phyloP scores from a whole-genome alignment of 805 yeast species.

The Suhomyces sp. region DNA sequence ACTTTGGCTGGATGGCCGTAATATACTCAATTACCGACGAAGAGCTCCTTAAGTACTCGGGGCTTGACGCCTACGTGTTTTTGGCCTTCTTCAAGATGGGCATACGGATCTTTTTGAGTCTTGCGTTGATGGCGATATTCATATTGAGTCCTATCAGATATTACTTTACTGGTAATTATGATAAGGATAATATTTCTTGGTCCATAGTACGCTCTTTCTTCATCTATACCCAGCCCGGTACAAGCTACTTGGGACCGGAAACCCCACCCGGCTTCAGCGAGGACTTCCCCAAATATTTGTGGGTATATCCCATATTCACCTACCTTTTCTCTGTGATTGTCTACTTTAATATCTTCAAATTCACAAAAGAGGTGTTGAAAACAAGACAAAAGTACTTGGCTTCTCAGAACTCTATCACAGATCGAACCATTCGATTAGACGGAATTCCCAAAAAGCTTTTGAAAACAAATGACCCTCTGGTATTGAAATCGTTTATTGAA shows the following conservation, averaged over 20 bases:
- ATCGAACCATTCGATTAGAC: constrained; percentile 53
- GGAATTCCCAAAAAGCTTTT: constrained; percentile 50
- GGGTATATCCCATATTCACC: constrained; percentile 56
- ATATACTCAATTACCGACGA: constrained; percentile 24
- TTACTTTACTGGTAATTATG: constrained; percentile 43
- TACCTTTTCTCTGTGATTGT: constrained; percentile 51
- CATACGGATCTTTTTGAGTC: constrained; percentile 18
- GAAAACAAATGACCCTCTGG: constrained; percentile 34
- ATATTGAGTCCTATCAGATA: constrained; percentile 38
- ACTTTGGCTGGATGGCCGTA: constrained; percentile 25
- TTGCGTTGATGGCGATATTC: constrained; percentile 23
- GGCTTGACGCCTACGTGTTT: constrained; percentile 34
- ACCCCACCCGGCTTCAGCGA: constrained; percentile 27
- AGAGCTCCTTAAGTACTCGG: constrained; percentile 22
- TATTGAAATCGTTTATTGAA: constrained; percentile 49
- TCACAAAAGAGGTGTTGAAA: constrained; percentile 48
- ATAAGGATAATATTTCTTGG: constrained; percentile 32
- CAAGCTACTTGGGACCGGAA: neutral
- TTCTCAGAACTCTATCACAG: constrained; percentile 57
- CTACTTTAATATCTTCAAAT: constrained; percentile 42
- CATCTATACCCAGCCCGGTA: constrained; percentile 5
- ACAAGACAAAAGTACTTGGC: constrained; percentile 58
- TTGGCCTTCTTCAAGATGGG: constrained; percentile 38
- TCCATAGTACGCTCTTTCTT: constrained; percentile 6
- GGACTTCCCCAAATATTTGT: constrained; percentile 43